Percentiles rank a stretch among this genome's conserved stretches.
Conservation (phyloP, 176 grass and related monocot species). For the Oryza meridionalis region DNA sequence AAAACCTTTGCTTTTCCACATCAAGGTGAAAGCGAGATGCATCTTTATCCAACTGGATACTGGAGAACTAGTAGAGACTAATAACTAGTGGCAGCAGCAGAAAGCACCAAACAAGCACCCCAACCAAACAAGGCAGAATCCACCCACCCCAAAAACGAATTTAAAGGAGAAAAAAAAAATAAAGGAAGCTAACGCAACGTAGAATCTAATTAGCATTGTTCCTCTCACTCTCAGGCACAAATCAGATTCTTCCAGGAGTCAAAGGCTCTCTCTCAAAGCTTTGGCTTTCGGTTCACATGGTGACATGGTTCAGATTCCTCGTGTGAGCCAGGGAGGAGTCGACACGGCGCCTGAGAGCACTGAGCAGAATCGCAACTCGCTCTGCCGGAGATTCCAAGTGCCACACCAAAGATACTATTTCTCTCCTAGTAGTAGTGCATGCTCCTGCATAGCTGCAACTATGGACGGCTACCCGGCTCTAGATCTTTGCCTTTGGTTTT, state of each 20-base stretch:
- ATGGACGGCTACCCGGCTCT: not conserved
- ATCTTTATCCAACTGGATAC: constrained; percentile 42
- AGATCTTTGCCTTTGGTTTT: not conserved
- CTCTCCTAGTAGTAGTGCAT: constrained; percentile 11
- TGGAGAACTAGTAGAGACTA: not conserved
- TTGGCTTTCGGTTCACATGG: not conserved
- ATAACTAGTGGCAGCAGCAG: not conserved
- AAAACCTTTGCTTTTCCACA: constrained; percentile 39
- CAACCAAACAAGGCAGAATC: constrained; percentile 24
- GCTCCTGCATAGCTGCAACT: constrained; percentile 26
- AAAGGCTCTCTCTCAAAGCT: constrained; percentile 14
- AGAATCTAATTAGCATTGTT: constrained; percentile 32
- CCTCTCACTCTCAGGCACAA: not conserved
- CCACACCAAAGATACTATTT: constrained; percentile 9
- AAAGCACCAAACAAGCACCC: constrained; percentile 25
- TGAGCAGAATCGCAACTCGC: constrained; percentile 36
- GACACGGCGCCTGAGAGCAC: constrained; percentile 28
- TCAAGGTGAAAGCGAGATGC: constrained; percentile 43
- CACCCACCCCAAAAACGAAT: constrained; percentile 3
- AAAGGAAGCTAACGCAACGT: constrained; percentile 30
- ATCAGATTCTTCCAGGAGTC: constrained; percentile 36
- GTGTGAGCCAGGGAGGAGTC: not conserved
- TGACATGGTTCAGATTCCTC: constrained; percentile 32
- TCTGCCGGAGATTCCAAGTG: constrained; percentile 11
- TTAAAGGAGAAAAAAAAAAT: not conserved